These are phyloP conservation scores for Verticillium albo-atrum DNA, from an alignment of 2,329 filamentous ascomycete genomes.

Conservation along the genomic window DNA sequence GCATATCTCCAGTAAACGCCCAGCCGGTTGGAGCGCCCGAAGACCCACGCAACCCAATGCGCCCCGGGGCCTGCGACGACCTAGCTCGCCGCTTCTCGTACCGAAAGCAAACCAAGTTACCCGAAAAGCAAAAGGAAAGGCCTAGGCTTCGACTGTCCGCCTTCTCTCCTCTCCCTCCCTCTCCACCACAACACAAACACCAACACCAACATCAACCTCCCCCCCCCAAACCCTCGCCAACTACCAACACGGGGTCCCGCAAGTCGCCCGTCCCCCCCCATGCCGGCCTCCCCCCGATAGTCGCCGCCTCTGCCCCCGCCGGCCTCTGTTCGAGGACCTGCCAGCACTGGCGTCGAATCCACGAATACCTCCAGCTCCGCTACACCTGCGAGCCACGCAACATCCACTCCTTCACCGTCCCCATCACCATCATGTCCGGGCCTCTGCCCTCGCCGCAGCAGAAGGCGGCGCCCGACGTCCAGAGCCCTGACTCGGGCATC, in stretches of 20 bases:
- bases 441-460: neutral
- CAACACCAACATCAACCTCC: neutral
- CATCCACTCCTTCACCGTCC: neutral
- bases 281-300: neutral
- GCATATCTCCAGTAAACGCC: neutral
- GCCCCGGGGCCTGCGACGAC: neutral
- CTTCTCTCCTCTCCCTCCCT: neutral
- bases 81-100: neutral
- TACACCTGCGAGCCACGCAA: neutral
- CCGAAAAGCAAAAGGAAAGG: neutral
- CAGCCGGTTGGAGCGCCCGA: neutral
- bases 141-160: neutral
- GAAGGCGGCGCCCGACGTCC: neutral
- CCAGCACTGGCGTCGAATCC: neutral
- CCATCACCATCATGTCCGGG: neutral
- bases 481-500: neutral
- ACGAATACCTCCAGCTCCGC: neutral
- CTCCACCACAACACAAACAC: neutral
- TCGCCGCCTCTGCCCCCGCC: neutral
- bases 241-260: neutral
- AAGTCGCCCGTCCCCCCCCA: neutral
- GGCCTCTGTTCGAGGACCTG: constrained; percentile 2
- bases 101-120: neutral
- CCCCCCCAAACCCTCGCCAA: neutral
- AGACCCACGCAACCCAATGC: neutral